phyloP scores from a whole-genome alignment of 306 rosid species.

The Castanea sativa region DNA sequence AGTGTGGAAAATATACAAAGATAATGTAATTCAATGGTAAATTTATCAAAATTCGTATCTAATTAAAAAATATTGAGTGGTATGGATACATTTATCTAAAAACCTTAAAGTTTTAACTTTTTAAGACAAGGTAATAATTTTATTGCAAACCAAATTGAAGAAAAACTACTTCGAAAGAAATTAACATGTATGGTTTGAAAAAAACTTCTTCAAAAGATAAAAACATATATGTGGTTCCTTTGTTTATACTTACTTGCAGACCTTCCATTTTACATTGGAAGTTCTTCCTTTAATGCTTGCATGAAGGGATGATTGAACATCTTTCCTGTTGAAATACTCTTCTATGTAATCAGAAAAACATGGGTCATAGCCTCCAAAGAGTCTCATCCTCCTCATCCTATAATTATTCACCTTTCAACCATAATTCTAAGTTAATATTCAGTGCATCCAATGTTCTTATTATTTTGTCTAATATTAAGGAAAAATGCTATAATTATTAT shows the following conservation, averaged over 20 bases:
- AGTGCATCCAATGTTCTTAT: not conserved
- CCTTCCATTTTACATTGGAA: constrained; percentile 30
- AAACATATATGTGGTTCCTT: not conserved
- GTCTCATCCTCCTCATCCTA: constrained; percentile 34
- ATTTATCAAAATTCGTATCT: too few species aligned
- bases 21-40: rapidly evolving
- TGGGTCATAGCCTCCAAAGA: constrained; percentile 56
- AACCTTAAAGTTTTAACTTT: too few species aligned
- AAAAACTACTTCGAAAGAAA: not conserved
- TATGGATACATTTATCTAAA: not conserved
- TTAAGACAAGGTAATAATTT: too few species aligned
- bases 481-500: not conserved
- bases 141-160: not conserved
- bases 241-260: constrained; percentile 42
- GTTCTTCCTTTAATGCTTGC: constrained; percentile 23
- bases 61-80: too few species aligned
- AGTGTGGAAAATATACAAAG: too few species aligned
- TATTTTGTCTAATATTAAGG: not conserved
- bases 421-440: not conserved
- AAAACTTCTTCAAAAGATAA: not conserved
- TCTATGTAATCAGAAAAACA: constrained; percentile 49
- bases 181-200: not conserved
- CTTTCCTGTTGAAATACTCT: constrained; percentile 44
- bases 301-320: constrained; percentile 48
- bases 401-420: constrained; percentile 12